Percentiles rank a stretch among this genome's conserved stretches.
phyloP scores from a whole-genome alignment of 495 filamentous ascomycete species.

The Xylaria scruposa region DNA sequence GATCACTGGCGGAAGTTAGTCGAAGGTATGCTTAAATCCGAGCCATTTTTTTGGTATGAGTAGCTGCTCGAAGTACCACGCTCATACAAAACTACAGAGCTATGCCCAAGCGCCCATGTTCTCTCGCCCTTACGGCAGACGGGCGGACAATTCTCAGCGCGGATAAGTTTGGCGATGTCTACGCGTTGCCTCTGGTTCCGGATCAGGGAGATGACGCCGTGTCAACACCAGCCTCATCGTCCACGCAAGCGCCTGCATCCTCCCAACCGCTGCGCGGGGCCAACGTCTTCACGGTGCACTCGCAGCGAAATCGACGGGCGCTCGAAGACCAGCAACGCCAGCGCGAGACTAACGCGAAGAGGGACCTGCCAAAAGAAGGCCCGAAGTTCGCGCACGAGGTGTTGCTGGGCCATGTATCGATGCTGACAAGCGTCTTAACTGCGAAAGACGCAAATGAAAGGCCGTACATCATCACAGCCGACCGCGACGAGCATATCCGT shows the following conservation, averaged over 20 bases:
- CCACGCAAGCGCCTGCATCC: slow-evolving; percentile 16
- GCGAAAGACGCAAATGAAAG: slow-evolving; percentile 49
- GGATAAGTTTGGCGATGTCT: slow-evolving; percentile 98
- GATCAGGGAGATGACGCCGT: slow-evolving; percentile 25
- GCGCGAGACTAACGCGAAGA: slow-evolving; percentile 54
- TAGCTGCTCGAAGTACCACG: background rate
- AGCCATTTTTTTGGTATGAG: background rate
- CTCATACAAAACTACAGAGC: slow-evolving; percentile 53
- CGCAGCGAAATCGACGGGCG: slow-evolving; percentile 74
- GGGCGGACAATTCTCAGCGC: slow-evolving; percentile 74
- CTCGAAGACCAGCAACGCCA: slow-evolving; percentile 84
- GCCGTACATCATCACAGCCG: slow-evolving; percentile 82
- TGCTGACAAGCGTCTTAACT: slow-evolving; percentile 77
- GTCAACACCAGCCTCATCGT: slow-evolving; percentile 18
- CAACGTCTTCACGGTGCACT: slow-evolving; percentile 81
- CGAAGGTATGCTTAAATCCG: slow-evolving; percentile 61
- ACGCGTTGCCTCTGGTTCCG: slow-evolving; percentile 79
- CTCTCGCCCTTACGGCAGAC: slow-evolving; percentile 71
- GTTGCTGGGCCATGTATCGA: slow-evolving; percentile 90
- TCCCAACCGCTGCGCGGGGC: slow-evolving; percentile 51
- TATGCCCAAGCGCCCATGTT: slow-evolving; percentile 89
- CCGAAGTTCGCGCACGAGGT: slow-evolving; percentile 72
- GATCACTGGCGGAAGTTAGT: slow-evolving; percentile 70
- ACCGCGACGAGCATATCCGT: slow-evolving; percentile 97
- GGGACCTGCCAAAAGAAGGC: slow-evolving; percentile 48